phyloP scores from a whole-genome alignment of 345 rosid species.

The Nasturtium officinale region DNA sequence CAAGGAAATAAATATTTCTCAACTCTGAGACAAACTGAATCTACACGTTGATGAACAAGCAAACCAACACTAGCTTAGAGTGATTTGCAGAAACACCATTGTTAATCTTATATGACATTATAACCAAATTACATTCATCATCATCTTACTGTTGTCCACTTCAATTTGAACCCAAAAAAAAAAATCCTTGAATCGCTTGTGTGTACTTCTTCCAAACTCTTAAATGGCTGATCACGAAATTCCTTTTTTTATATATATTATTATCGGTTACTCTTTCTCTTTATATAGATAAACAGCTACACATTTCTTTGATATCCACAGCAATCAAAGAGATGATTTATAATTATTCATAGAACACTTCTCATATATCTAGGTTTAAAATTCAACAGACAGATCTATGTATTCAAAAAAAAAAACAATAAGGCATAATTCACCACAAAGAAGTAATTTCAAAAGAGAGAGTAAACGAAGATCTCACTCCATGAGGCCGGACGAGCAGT shows the following conservation, averaged over 20 bases:
- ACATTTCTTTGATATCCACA: background rate
- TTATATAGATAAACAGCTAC: background rate
- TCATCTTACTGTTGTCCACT: background rate
- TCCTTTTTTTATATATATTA: background rate
- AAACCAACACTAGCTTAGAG: background rate
- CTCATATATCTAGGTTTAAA: background rate
- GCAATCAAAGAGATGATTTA: slow-evolving; percentile 20
- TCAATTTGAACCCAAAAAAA: background rate
- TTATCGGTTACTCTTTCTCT: background rate
- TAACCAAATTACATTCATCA: background rate
- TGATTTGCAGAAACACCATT: background rate
- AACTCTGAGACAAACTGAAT: background rate
- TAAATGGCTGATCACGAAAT: background rate
- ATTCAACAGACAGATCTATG: slow-evolving; percentile 29
- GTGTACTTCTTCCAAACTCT: background rate
- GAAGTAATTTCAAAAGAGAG: background rate
- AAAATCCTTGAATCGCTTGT: background rate
- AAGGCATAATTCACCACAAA: slow-evolving; percentile 29
- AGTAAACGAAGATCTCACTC: slow-evolving; percentile 53
- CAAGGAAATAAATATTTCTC: background rate
- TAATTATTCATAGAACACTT: background rate
- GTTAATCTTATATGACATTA: slow-evolving; percentile 1
- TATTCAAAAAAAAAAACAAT: background rate
- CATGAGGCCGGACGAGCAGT: slow-evolving; percentile 50
- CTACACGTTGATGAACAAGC: background rate